Conservation (phyloP, 306 rosid species). For the Quercus aquifolioides region DNA sequence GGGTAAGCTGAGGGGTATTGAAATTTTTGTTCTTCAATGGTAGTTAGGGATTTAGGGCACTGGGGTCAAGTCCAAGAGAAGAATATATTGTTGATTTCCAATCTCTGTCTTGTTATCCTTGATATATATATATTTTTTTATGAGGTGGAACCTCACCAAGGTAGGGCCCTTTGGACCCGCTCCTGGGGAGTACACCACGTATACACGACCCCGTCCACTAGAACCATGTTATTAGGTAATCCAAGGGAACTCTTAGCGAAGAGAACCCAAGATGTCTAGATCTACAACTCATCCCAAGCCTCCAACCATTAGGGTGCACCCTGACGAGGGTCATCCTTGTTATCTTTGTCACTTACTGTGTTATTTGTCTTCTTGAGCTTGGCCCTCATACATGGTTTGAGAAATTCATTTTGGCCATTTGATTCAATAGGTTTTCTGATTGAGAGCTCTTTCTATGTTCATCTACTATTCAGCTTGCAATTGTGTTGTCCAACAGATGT, state of each 20-base stretch:
- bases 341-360: not conserved
- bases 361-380: not conserved
- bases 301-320: too few relatives aligned
- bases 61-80: not conserved
- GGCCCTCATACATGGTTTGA: not conserved
- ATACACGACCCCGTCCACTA: fast-evolving
- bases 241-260: too few relatives aligned
- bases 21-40: not conserved
- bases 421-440: not conserved
- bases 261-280: too few relatives aligned
- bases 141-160: too few relatives aligned
- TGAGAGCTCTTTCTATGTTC: not conserved
- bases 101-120: not conserved
- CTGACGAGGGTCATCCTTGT: not conserved
- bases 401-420: not conserved
- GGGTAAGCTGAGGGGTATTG: not conserved
- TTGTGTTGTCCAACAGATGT: not conserved
- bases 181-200: too few relatives aligned
- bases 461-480: not conserved
- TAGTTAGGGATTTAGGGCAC: not conserved
- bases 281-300: too few relatives aligned
- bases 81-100: not conserved
- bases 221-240: too few relatives aligned
- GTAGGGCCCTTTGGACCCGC: too few relatives aligned
- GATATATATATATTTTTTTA: not conserved